These are phyloP conservation scores for Coemansia guatemalensis DNA, from an alignment of 192 early-diverging fungal species.

Conservation along the genomic window DNA sequence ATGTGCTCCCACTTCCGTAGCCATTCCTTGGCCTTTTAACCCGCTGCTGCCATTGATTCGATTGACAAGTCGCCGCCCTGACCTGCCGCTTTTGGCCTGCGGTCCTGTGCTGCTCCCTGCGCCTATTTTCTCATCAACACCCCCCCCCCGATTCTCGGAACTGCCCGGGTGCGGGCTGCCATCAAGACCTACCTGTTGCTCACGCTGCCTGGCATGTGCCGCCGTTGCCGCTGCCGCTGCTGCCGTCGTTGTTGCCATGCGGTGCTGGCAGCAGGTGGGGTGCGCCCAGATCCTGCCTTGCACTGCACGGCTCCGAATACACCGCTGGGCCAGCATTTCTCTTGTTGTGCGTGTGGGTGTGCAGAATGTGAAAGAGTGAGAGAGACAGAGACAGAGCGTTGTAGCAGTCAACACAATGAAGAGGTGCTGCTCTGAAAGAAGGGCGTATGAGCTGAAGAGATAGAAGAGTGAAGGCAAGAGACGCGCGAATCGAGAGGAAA, in stretches of 20 bases:
- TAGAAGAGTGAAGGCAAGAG: neutral
- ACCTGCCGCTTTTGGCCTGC: neutral
- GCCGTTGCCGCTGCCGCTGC: neutral
- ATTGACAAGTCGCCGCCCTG: neutral
- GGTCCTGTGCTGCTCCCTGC: neutral
- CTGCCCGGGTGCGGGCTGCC: neutral
- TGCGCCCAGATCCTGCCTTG: neutral
- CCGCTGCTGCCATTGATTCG: neutral
- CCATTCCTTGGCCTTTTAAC: neutral
- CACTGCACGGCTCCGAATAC: neutral
- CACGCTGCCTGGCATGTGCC: neutral
- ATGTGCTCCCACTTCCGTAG: neutral
- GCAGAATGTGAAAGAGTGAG: neutral
- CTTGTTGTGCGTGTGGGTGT: neutral
- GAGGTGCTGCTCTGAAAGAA: neutral
- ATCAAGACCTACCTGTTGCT: neutral
- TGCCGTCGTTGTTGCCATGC: neutral
- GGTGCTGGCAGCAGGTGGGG: neutral
- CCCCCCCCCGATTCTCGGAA: neutral
- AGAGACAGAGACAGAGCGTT: neutral
- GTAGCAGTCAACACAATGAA: neutral
- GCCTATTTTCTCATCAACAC: neutral
- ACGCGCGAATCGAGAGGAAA: neutral
- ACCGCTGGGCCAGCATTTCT: neutral
- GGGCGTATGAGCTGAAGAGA: neutral